Conservation (phyloP, 176 grass and related monocot genomes). For the Eragrostis nindensis region DNA sequence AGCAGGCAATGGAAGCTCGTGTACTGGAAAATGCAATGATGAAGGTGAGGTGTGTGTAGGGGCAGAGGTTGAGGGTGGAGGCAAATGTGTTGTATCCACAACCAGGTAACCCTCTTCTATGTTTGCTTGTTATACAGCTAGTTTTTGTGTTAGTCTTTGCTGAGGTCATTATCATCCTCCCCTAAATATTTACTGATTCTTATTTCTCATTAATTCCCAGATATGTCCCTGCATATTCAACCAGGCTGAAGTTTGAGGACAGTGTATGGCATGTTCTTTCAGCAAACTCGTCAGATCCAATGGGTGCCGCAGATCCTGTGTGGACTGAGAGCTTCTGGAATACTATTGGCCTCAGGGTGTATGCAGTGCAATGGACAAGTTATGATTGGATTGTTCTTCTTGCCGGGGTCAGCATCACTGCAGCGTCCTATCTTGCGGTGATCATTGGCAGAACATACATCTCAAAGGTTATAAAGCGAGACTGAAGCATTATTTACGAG, state of each 20-base stretch:
- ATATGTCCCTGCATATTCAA: constrained; percentile 94
- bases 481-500: constrained; percentile 44
- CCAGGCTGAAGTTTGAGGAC: constrained; percentile 70
- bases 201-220: constrained; percentile 45
- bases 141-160: not conserved
- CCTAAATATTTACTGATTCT: constrained; percentile 27
- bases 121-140: constrained; percentile 4
- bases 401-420: constrained; percentile 55
- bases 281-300: constrained; percentile 61
- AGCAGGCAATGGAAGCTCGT: constrained; percentile 51
- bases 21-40: constrained; percentile 67
- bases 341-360: constrained; percentile 84
- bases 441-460: constrained; percentile 57
- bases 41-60: constrained; percentile 68
- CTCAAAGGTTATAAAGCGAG: constrained; percentile 71
- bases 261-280: constrained; percentile 72
- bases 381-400: constrained; percentile 75
- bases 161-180: not conserved
- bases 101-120: constrained; percentile 67
- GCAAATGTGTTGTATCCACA: constrained; percentile 79
- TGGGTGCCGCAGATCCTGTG: constrained; percentile 68
- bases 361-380: constrained; percentile 62
- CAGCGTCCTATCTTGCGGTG: constrained; percentile 59
- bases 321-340: constrained; percentile 99
- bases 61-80: constrained; percentile 75